Evolutionary conservation across 495 filamentous ascomycete genomes (phyloP).

Genomic region (Aspergillus panamensis): DNA sequence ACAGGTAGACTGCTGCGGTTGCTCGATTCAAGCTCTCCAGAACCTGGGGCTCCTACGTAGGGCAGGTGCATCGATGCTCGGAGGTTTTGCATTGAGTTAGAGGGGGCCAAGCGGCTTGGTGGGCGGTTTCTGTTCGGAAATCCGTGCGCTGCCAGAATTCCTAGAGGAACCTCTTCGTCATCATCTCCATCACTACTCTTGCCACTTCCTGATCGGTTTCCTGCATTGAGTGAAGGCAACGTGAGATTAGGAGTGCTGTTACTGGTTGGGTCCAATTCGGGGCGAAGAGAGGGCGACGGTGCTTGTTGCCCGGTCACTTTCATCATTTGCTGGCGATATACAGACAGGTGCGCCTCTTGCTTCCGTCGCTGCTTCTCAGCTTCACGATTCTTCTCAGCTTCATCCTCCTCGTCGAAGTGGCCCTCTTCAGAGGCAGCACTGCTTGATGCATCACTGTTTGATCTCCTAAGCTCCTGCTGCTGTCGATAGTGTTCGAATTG

Average conservation of each 20-base stretch:
- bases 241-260: slow-evolving; percentile 45
- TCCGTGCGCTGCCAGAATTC: slow-evolving; percentile 85
- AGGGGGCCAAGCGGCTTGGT: slow-evolving; percentile 64
- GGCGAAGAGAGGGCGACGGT: slow-evolving; percentile 39
- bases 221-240: slow-evolving; percentile 30
- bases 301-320: slow-evolving; percentile 80
- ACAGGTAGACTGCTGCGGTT: slow-evolving; percentile 60
- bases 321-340: slow-evolving; percentile 96
- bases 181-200: slow-evolving; percentile 63
- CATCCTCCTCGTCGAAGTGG: slow-evolving; percentile 82
- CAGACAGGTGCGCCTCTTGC: slow-evolving; percentile 85
- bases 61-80: slow-evolving; percentile 38
- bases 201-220: slow-evolving; percentile 39
- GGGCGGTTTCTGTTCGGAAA: slow-evolving; percentile 83
- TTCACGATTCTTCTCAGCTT: slow-evolving; percentile 68
- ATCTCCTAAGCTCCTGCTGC: slow-evolving; percentile 67
- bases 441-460: slow-evolving; percentile 45
- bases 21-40: slow-evolving; percentile 40
- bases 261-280: slow-evolving; percentile 39
- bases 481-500: slow-evolving; percentile 82
- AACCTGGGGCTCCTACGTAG: slow-evolving; percentile 41
- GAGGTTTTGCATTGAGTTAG: slow-evolving; percentile 56
- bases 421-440: slow-evolving; percentile 49
- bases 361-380: slow-evolving; percentile 74
- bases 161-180: slow-evolving; percentile 84